Conservation (phyloP, 257 asterid species). For the Cinchona pubescens region DNA sequence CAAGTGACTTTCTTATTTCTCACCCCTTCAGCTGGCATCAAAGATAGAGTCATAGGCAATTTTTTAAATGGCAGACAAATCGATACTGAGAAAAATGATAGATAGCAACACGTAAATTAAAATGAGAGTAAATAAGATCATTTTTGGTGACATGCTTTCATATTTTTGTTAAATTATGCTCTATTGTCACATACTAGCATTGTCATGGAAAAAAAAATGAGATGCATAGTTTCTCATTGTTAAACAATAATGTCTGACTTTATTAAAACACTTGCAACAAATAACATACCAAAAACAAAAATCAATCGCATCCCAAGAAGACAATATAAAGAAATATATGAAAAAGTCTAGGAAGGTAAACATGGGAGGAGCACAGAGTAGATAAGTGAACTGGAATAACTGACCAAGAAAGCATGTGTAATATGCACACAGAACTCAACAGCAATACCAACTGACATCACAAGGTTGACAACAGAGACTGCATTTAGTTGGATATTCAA, state of each 20-base stretch:
- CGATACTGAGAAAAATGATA: not conserved
- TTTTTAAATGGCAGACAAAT: not conserved
- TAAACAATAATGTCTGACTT: not conserved
- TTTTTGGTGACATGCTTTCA: not conserved
- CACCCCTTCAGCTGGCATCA: no score
- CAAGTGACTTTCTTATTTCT: no score
- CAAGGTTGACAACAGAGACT: constrained; percentile 90
- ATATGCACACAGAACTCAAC: constrained; percentile 97
- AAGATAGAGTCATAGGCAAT: no score
- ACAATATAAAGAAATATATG: not conserved
- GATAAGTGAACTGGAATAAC: constrained; percentile 27
- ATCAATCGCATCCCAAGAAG: not conserved
- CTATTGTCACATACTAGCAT: not conserved
- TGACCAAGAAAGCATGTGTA: constrained; percentile 96
- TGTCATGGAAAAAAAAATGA: not conserved
- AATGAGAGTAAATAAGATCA: not conserved
- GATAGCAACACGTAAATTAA: not conserved
- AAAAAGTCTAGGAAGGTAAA: not conserved
- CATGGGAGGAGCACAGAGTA: not conserved
- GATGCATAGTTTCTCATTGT: not conserved
- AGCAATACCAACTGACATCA: constrained; percentile 95
- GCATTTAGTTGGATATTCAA: constrained; percentile 89
- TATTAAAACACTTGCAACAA: not conserved
- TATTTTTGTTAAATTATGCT: not conserved
- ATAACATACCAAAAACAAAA: not conserved